Evolutionary conservation across 1,139 yeast species (phyloP), one percentile per base, ranked within the genome.

Genomic region (Kurtzmaniella natalensis): DNA sequence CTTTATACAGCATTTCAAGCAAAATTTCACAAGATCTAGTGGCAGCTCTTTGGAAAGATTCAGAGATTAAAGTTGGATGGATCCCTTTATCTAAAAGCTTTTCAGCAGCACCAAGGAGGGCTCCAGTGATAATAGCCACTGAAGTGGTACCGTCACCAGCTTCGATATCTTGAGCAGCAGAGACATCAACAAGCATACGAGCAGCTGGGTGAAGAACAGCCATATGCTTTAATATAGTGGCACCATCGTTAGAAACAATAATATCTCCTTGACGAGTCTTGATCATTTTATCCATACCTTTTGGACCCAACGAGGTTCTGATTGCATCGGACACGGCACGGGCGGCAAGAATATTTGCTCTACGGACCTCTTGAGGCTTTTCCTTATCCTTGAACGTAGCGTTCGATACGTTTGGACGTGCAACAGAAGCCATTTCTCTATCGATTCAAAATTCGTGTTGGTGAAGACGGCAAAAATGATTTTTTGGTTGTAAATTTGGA

Each of bases 71-170:
- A 9, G 96, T 86, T 36, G 99, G 99, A 59, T 92, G 98, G 46
- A 92, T 87, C 8, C 97, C 97, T 55, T 85, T 87, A 47, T 77
- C 79, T 47, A 92, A 72, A 42, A 92, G 70, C 55, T 83, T 79
- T 49, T 94, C 98, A 35, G 97, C 95, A 17, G 98, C 98, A 23
- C 92, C 95, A 37, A 92, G 70, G 35, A 92, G 66, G 6, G 96
- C 92, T 20, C 99, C 98, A 4, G 97, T 87, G 45, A 92, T 71
- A 40, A 92, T 92, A 23, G 94, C 98, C 25, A 92, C 98, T 1
- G 96, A 81, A 0, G 99, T 92, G 28, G 99, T 92, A 45, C 99
- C 99, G 57, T 92, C 99, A 38, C 99, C 99, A 16, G 98, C 97
- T 58, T 89, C 99, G 23, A 89, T 82, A 51, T 92, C 98, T 61